phyloP scores from a whole-genome alignment of 305 asterid species.

The Fraxinus velutina region DNA sequence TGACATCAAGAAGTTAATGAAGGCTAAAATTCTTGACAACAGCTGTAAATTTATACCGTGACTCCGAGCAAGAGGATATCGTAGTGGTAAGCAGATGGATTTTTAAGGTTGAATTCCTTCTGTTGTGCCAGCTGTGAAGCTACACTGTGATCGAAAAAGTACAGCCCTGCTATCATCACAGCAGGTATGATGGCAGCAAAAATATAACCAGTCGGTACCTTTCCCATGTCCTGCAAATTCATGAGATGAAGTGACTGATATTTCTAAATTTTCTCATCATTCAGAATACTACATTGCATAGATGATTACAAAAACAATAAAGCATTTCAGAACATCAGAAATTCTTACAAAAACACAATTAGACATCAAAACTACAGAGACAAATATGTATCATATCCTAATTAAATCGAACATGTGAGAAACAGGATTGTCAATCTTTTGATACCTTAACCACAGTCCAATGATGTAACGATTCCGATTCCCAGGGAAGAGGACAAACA shows the following conservation, averaged over 20 bases:
- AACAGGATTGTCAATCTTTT: neutral
- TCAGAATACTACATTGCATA: neutral
- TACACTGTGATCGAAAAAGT: constrained; percentile 89
- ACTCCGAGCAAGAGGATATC: constrained; percentile 73
- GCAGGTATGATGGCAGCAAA: constrained; percentile 87
- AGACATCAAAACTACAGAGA: neutral
- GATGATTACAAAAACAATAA: neutral
- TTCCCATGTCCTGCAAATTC: constrained; percentile 70
- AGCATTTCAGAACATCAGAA: neutral
- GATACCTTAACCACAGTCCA: constrained; percentile 79
- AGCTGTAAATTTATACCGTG: constrained; percentile 47
- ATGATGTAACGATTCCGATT: constrained; percentile 58
- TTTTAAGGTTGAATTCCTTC: constrained; percentile 79
- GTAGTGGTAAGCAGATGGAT: constrained; percentile 80
- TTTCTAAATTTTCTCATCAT: neutral
- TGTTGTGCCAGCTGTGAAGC: constrained; percentile 93
- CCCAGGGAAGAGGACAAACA: constrained; percentile 75
- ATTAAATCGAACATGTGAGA: neutral
- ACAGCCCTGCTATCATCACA: constrained; percentile 78
- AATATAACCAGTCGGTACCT: constrained; percentile 55
- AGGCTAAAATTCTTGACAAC: neutral
- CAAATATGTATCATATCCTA: neutral
- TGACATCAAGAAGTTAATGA: neutral
- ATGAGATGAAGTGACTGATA: neutral
- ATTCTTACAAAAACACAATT: neutral